These are phyloP conservation scores for Yamadazyma membranifaciens DNA, from an alignment of 1,139 yeast species.

Conservation along the genomic window DNA sequence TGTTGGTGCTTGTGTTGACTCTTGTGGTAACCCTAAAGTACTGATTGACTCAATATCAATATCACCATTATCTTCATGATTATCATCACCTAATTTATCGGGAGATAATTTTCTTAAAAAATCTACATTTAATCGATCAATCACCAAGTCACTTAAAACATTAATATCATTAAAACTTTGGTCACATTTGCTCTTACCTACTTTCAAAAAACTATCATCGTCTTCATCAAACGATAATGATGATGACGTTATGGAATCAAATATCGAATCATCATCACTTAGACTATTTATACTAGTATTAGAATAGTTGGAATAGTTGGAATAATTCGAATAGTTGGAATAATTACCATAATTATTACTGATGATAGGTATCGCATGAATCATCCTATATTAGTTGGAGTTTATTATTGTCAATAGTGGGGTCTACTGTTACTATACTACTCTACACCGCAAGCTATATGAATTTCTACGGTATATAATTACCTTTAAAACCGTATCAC, in stretches of 20 bases:
- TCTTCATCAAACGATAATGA: constrained; percentile 11
- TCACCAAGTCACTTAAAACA: constrained; percentile 4
- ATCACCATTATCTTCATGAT: neutral
- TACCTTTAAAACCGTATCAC: no score
- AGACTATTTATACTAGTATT: constrained; percentile 5
- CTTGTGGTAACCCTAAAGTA: no score
- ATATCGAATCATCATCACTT: constrained; percentile 13
- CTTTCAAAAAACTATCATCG: constrained; percentile 1
- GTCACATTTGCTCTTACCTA: constrained; percentile 2
- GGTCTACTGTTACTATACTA: neutral
- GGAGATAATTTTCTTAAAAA: constrained; percentile 1
- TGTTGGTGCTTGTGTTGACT: no score
- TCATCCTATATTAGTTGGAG: neutral
- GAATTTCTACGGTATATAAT: no score
- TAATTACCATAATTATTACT: neutral
- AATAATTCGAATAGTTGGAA: neutral
- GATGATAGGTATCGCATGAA: neutral
- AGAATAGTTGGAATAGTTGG: constrained; percentile 1
- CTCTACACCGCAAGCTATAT: no score
- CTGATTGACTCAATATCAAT: neutral
- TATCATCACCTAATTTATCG: neutral
- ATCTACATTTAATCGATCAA: constrained; percentile 1
- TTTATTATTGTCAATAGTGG: neutral
- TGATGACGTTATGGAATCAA: constrained; percentile 6
- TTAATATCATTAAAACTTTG: neutral